Evolutionary conservation across 2,329 filamentous ascomycete species (phyloP).

Genomic region (Ascochyta rabiei): DNA sequence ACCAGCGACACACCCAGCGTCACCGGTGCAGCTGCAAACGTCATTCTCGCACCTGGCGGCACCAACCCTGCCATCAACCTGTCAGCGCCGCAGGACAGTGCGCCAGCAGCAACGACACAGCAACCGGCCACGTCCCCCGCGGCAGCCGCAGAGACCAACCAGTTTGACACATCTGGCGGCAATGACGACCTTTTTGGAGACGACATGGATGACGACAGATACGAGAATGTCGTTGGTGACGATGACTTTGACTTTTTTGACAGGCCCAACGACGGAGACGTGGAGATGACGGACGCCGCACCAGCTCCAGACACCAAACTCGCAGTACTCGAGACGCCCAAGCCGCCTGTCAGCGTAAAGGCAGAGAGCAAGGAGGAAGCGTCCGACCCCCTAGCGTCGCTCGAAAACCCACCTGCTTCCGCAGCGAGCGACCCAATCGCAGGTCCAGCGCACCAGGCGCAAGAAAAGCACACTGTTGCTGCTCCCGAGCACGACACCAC

Average conservation of each 20-base stretch:
- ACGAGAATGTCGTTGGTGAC: conserved; percentile 77
- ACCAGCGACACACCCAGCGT: conserved; percentile 39
- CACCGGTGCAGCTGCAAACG: conserved; percentile 31
- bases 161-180: conserved; percentile 28
- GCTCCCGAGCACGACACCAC: background rate
- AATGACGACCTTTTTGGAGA: conserved; percentile 68
- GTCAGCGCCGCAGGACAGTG: conserved; percentile 35
- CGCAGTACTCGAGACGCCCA: background rate
- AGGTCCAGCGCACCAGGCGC: background rate
- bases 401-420: conserved; percentile 37
- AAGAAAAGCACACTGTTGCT: background rate
- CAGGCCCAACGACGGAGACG: conserved; percentile 57
- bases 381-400: conserved; percentile 35
- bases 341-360: background rate
- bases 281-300: conserved; percentile 42
- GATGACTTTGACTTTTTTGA: conserved; percentile 87
- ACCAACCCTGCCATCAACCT: conserved; percentile 43
- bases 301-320: conserved; percentile 22
- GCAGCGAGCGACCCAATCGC: conserved; percentile 2
- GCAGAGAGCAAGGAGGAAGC: conserved; percentile 29
- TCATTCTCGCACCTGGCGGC: conserved; percentile 37
- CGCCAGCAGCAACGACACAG: conserved; percentile 21
- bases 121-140: conserved; percentile 33
- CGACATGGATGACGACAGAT: conserved; percentile 72
- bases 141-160: conserved; percentile 24